phyloP scores from a whole-genome alignment of 164 flowering plant species.

The Vitis rupestris region DNA sequence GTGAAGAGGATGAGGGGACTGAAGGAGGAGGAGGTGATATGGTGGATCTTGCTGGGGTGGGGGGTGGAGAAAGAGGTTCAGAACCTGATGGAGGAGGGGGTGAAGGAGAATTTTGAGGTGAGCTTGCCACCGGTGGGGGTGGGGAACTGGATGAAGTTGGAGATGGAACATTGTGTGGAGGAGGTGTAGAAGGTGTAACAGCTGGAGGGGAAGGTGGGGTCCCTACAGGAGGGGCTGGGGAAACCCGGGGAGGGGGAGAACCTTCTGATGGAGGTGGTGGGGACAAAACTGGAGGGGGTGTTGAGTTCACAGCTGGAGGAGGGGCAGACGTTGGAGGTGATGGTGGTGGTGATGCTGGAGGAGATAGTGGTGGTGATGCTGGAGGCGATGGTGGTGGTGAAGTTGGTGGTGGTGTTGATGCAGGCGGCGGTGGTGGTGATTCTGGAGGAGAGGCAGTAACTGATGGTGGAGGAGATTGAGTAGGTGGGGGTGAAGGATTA shows the following conservation, averaged over 20 bases:
- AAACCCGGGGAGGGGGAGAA: conserved; percentile 20
- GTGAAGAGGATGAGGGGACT: conserved; percentile 11
- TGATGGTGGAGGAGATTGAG: conserved; percentile 22
- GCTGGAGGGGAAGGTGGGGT: conserved; percentile 26
- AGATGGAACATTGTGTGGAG: conserved; percentile 17
- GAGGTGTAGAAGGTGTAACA: conserved; percentile 26
- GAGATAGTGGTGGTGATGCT: conserved; percentile 17
- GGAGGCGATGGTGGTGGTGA: conserved; percentile 18
- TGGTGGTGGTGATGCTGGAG: conserved; percentile 24
- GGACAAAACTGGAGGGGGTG: conserved; percentile 21
- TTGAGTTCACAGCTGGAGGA: conserved; percentile 5
- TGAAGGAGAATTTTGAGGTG: conserved; percentile 28
- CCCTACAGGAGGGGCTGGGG: conserved; percentile 21
- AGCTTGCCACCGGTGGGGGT: conserved; percentile 21
- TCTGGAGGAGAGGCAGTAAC: conserved; percentile 15
- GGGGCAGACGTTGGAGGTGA: conserved; percentile 10
- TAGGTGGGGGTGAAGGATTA: conserved; percentile 20
- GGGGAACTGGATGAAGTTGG: conserved; percentile 28
- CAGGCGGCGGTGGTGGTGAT: conserved; percentile 23
- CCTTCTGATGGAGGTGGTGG: conserved; percentile 17
- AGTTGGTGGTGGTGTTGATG: conserved; percentile 24
- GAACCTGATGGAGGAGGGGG: conserved; percentile 24
- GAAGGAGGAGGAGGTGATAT: conserved; percentile 24
- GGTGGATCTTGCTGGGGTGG: conserved; percentile 20
- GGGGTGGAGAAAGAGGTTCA: conserved; percentile 24